A percentile compares a stretch with the other conserved stretches of the same genome.
Evolutionary conservation across 495 filamentous ascomycete species (phyloP).

Genomic region (Neurospora sp.): DNA sequence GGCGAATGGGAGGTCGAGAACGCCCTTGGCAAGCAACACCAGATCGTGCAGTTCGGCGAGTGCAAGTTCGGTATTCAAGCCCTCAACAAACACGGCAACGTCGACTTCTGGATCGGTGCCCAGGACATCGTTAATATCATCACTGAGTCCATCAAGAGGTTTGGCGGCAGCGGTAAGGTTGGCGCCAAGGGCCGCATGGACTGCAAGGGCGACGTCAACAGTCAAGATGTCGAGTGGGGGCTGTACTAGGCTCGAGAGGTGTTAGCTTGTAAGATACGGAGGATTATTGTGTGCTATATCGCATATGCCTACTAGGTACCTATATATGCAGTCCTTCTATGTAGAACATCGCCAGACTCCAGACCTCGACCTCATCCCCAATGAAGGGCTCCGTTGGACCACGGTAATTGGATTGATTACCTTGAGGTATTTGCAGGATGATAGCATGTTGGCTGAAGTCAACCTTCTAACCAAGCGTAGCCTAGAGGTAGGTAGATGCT

Average conservation of each 20-base stretch:
- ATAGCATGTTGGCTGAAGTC: too few species aligned
- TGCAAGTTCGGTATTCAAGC: conserved; percentile 10
- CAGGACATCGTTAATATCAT: conserved; percentile 24
- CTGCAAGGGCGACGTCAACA: conserved; percentile 12
- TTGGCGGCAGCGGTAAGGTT: conserved; percentile 13
- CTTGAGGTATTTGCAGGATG: too few species aligned
- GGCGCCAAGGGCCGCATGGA: conserved; percentile 21
- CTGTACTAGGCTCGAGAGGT: neutral
- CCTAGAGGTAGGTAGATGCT: too few species aligned
- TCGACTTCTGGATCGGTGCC: conserved; percentile 12
- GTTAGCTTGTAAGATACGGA: neutral
- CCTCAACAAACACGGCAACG: conserved; percentile 2
- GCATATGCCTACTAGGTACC: too few species aligned
- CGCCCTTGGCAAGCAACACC: conserved; percentile 5
- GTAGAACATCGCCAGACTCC: too few species aligned
- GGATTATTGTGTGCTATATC: too few species aligned
- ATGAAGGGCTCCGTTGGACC: too few species aligned
- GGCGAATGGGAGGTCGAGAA: conserved; percentile 1
- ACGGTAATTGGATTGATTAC: too few species aligned
- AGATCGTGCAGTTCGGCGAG: conserved; percentile 5
- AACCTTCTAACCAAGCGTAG: too few species aligned
- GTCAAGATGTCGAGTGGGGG: conserved; percentile 13
- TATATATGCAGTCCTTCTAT: too few species aligned
- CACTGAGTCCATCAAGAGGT: conserved; percentile 12
- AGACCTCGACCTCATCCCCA: too few species aligned